Base-by-base conservation (phyloP, 2,329 filamentous ascomycete species). In the Scedosporium boydii region DNA sequence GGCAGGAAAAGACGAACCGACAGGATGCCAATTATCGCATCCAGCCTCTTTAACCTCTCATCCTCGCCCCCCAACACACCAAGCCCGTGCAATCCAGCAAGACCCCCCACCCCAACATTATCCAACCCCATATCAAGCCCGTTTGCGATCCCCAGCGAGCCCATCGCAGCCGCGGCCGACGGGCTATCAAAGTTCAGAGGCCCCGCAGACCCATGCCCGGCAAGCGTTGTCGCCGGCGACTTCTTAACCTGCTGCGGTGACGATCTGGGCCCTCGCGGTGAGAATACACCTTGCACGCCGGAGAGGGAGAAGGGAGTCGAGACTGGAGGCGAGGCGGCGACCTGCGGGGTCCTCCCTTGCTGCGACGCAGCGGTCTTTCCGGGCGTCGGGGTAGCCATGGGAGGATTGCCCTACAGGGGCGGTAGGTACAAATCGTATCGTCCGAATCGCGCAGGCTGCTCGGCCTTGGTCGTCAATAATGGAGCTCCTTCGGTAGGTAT, bases 241-340 rank as follows among this genome's bases (percentile, higher is more conserved):
- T 85, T 85, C 74, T 84, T 86, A 48, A 87, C 76, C 62, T 86
- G 82, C 70, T 87, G 84, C 3, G 86, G 86, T 60, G 86, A 88
- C 7, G 84, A 86, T 59, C 80, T 78, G 9, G 77, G 80, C 3
- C 59, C 57, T 38, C 78, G 77, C 3, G 85, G 85, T 2, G 85
- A 86, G 69, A 87, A 84, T 42, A 80, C 78, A 60, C 82, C 79
- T 1, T 78, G 78, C 53, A 80, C 83, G 18, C 59, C 59, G 59
- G 27, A 80, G 63, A 72, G 73, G 21, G 84, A 87, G 73, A 87
- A 87, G 14, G 85, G 85, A 1, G 85, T 88, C 42, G 85, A 87
- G 26, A 86, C 85, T n/a, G 85, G 84, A 14, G 86, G 86, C 5
- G 85, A 87, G 3, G 82, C 83, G 4, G 76, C 82, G 2, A 81